Evolutionary conservation across 1,139 yeast genomes (phyloP), one percentile per base, ranked within the genome.

Genomic region (Taphrina deformans): DNA sequence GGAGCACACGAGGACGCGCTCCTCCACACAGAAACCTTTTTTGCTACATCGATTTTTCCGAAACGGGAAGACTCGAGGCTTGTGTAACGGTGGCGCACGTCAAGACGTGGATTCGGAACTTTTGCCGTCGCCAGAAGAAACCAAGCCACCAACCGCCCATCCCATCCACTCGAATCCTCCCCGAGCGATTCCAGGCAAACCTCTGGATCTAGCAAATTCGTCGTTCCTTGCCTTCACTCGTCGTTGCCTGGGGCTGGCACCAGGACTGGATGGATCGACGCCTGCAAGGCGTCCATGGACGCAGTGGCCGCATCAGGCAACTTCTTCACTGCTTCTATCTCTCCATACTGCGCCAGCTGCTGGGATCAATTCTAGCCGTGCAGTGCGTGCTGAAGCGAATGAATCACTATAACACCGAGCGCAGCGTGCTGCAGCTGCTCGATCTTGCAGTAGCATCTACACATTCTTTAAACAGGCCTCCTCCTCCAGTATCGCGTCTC

Each of bases 71-170:
- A 18, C 27, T 21, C 48, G 48, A 10, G 46, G 48, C 26, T 44
- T 18, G 48, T 21, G 27, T 44, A 21, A 44, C 48, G 27, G 48
- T 44, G 48, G 48, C 48, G 48, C 48, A 9, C 27, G 48, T 44
- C 48, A 18, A 44, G 21, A 44, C 18, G 48, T 44, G 48, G 27
- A 5, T 7, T 44, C 48, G 48, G 48, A 44, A 44, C n/a, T 44
- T 44, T 44, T 44, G 7, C 27, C n/a, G 24, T 21, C 27, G 48
- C 24, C 29, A n/a, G 27, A 21, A 23, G 7, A n/a, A n/a, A n/a
- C n/a, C n/a, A n/a, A n/a, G 44, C 44, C 44, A 38, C 48, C 24
- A n/a, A 5, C n/a, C n/a, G 10, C 24, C 48, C 1, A 21, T 21
- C 26, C 48, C 27, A 21, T 16, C 44, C 16, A n/a, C 44, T 16